Evolutionary conservation across 169 alveolate genomes (phyloP), one percentile per base, ranked within the genome.

Genomic region (Cryptosporidium meleagridis): DNA sequence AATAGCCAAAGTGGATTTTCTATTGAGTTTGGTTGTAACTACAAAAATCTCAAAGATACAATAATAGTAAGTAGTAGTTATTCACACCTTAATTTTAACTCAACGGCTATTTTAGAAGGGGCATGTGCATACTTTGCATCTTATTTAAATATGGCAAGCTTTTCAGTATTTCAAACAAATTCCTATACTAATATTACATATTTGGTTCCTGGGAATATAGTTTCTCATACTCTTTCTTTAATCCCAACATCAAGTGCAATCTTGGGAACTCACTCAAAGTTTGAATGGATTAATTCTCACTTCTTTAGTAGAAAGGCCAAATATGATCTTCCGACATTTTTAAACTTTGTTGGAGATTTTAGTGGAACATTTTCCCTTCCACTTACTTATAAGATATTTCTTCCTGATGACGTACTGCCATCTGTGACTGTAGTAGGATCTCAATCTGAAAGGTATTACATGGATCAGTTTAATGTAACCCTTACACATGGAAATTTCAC

Each of bases 311-410:
- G 75, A 62, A 80, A 35, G 18, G 23, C 21, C 31, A 58, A 44
- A 6, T 62, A 62, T 62, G 75, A 80, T 62, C 68, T 80, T 8
- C 89, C 89, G 9, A 10, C 26, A 10, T 80, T 33, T 62, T 48
- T 80, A 10, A 80, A 80, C 70, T 29, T 80, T 23, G 89, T 69
- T 33, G 80, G 55, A 12, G 73, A 59, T 26, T 80, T 80, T 62
- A 55, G 44, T n/a, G 89, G 89, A 26, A 80, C 89, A n/a, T 80
- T 80, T 80, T 61, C 89, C 26, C 41, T 80, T 2, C 89, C 89
- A 23, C 35, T 80, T 1, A 62, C 21, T 44, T 80, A 80, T 45
- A 80, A 80, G 59, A 80, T 80, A 1, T 80, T 62, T 80, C 62
- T 80, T n/a, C 89, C 89, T n/a, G 75, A 80, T 62, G 89, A 80